Base-by-base conservation (phyloP, 1,284 basidiomycete genomes). In the Rhodotorula sp. region DNA sequence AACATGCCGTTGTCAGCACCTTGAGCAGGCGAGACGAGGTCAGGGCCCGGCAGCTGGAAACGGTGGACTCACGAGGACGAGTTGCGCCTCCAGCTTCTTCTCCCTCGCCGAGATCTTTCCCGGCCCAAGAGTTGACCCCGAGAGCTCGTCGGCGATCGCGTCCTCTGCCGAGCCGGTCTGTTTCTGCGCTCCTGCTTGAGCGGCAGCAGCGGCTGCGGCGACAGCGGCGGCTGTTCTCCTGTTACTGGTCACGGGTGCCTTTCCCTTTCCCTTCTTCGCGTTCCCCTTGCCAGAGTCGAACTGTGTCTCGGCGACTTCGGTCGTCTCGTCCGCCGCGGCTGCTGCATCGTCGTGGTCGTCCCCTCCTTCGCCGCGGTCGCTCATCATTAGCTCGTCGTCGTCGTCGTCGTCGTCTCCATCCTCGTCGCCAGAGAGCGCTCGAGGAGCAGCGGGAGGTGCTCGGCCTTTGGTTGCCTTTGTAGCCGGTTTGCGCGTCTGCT, bases 71-170 rank as follows among this genome's bases (percentile, higher is more conserved):
- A 72, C 75, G 18, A 64, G 58, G 19, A 66, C 70, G 26, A 76
- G 63, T 60, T 76, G 71, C 15, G 64, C 58, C 49, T 72, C 56
- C 6, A 76, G 66, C 62, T 66, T 69, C 57, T 61, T 66, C 68
- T 74, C 75, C 64, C 48, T 64, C 50, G 62, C 50, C n/a, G 67
- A 28, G 28, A 26, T 43, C 23, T 28, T 52, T 54, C 16, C 16
- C 45, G 26, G 28, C 5, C 43, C 48, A 45, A 2, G 31, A 7
- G 31, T 60, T 61, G 38, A 57, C 55, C 38, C 38, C 38, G 38
- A 43, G 2, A 38, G 16, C 16, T 64, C 58, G 8, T 31, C 48
- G n/a, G 49, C 47, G 31, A 45, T 19, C 31, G 12, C 28, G 1
- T 16, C 54, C 19, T 43, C 38, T 43, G 38, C 38, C 38, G 38